Conservation (phyloP, 2,329 filamentous ascomycete species). For the Beauveria australis region DNA sequence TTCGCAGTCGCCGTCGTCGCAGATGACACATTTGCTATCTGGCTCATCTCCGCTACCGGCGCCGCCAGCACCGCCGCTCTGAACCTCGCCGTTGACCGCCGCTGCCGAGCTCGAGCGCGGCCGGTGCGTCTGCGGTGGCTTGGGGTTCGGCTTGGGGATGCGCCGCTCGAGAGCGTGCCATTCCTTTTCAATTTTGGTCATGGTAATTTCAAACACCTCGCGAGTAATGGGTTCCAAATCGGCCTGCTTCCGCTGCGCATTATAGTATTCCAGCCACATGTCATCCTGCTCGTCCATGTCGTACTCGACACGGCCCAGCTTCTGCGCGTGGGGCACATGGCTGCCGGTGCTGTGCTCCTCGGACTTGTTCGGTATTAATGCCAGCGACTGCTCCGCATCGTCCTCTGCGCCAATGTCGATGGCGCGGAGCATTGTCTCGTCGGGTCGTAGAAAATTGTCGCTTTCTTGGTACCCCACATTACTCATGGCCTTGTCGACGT, state of each 20-base stretch:
- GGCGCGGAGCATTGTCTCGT: constrained; percentile 61
- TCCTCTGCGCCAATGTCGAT: constrained; percentile 52
- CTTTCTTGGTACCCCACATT: constrained; percentile 94
- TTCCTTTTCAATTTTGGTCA: constrained; percentile 98
- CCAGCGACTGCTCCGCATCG: constrained; percentile 40
- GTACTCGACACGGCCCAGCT: constrained; percentile 83
- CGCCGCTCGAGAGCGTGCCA: constrained; percentile 95
- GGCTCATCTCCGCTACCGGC: constrained; percentile 59
- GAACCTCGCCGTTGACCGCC: constrained; percentile 87
- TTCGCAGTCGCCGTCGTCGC: constrained; percentile 98
- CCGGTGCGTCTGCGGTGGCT: constrained; percentile 88
- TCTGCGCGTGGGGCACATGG: constrained; percentile 20
- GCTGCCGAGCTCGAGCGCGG: constrained; percentile 89
- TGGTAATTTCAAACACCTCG: constrained; percentile 92
- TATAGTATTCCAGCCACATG: constrained; percentile 85
- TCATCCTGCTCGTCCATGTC: constrained; percentile 99
- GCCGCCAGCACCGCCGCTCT: constrained; percentile 37
- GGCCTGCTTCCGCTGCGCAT: constrained; percentile 64
- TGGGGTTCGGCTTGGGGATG: constrained; percentile 94
- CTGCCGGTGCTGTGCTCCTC: constrained; percentile 20
- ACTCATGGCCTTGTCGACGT: constrained; percentile 94
- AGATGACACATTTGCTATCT: constrained; percentile 95
- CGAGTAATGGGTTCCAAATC: constrained; percentile 79
- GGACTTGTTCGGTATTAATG: constrained; percentile 12
- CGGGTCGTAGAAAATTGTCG: constrained; percentile 75